Base-by-base conservation (phyloP, 352 stramenopile species). In the Phytophthora crassamura region DNA sequence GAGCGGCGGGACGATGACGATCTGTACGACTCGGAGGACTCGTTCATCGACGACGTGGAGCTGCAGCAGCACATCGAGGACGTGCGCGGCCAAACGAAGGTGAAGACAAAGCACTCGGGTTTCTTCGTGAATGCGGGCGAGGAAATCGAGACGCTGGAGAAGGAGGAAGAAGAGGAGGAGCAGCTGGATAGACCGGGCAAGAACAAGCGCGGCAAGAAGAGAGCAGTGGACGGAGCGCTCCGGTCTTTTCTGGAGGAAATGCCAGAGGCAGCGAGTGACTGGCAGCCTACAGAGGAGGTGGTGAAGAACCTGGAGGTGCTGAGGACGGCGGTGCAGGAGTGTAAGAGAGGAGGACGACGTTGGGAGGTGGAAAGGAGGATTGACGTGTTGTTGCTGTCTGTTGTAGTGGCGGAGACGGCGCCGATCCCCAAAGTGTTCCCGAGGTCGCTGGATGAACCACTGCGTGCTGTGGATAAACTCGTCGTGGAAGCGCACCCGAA, bases 91-190 rank as follows among this genome's bases (percentile, higher is more conserved):
- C 84, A 94, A 36, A 83, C 73, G 4, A 76, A 77, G 39, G 81
- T 95, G 7, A 78, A 92, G 59, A 95, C 88, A 32, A 95, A 95
- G 47, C 88, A 95, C 66, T 72, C 79, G n/a, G 88, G 88, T 42
- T 95, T 95, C 69, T 95, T 95, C 45, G 88, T 95, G 22, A 95
- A 94, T 55, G 88, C 88, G 15, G 88, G 88, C 9, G 86, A 94
- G 48, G 69, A 89, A 59, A 95, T 95, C 36, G 88, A 95, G 76
- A 95, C 82, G 45, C 59, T 95, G 46, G 80, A 65, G 46, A 66
- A 66, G 30, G 56, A 75, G 48, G 66, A 75, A 10, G 53, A 67
- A 1, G 52, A 53, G 25, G 49, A 53, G 9, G 32, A 50, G 2
- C 16, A 16, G 53, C 52, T 20, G 20, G 46, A 49, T 48, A 56